phyloP scores from a whole-genome alignment of 345 rosid genomes.

The Pseudoturritis turrita region DNA sequence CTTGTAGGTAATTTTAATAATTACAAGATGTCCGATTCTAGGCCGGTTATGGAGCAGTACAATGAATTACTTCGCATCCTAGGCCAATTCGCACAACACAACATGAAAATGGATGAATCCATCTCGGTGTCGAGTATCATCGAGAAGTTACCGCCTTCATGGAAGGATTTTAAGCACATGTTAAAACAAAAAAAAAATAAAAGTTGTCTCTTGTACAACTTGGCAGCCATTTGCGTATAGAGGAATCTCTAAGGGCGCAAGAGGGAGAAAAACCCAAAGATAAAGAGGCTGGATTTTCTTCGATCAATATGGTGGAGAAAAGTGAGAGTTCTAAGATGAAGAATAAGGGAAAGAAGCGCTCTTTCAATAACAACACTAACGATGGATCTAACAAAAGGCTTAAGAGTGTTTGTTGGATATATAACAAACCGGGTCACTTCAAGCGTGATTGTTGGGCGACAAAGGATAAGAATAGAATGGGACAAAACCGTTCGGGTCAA shows the following conservation, averaged over 20 bases:
- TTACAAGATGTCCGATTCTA: not conserved
- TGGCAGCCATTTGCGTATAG: not conserved
- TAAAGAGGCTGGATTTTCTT: not conserved
- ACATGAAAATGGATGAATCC: not conserved
- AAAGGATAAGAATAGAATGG: no score
- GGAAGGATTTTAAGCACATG: not conserved
- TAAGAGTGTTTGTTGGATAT: no score
- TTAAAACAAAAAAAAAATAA: not conserved
- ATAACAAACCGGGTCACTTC: no score
- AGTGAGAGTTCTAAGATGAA: not conserved
- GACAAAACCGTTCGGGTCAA: no score
- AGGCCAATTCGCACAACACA: not conserved
- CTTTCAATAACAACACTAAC: no score
- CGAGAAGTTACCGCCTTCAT: not conserved
- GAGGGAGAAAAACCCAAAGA: not conserved
- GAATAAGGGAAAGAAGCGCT: not conserved
- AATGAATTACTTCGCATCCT: not conserved
- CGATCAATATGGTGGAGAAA: not conserved
- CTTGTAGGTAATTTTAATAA: not conserved
- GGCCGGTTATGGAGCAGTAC: not conserved
- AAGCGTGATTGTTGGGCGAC: no score
- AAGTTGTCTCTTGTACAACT: not conserved
- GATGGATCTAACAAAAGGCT: no score
- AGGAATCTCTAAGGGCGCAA: not conserved
- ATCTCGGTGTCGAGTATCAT: not conserved